A percentile compares a stretch with the other conserved stretches of the same genome.
Conservation (phyloP, 768 basidiomycete species). For the Lyophyllum shimeji region DNA sequence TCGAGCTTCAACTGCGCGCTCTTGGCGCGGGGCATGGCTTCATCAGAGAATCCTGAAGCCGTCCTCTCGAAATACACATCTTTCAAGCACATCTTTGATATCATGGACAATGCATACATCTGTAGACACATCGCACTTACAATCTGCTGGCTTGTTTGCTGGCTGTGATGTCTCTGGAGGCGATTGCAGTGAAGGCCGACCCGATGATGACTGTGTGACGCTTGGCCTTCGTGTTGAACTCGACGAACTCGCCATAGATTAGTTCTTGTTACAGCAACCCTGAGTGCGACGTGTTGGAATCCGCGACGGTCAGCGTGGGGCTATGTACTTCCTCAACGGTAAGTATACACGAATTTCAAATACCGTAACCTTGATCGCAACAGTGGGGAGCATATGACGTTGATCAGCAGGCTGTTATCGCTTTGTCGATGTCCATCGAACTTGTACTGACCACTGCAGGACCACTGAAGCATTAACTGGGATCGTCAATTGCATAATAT, state of each 20-base stretch:
- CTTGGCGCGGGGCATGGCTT: slow-evolving; percentile 81
- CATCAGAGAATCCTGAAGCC: slow-evolving; percentile 73
- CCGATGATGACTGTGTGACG: slow-evolving; percentile 12
- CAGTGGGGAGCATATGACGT: too few relatives aligned
- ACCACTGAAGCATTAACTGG: not conserved
- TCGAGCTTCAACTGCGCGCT: slow-evolving; percentile 94
- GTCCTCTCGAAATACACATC: slow-evolving; percentile 94
- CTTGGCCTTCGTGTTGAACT: slow-evolving; percentile 12
- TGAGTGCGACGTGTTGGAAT: not conserved
- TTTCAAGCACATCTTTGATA: slow-evolving; percentile 25
- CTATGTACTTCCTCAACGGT: too few relatives aligned
- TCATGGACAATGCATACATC: not conserved
- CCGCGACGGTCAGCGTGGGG: too few relatives aligned
- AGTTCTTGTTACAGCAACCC: not conserved
- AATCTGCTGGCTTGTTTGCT: slow-evolving; percentile 30
- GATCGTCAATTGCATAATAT: not conserved
- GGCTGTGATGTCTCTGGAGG: slow-evolving; percentile 12
- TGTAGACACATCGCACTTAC: slow-evolving; percentile 21
- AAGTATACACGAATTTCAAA: not conserved
- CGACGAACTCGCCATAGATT: slow-evolving; percentile 15
- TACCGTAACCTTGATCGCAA: slow-evolving; percentile 2
- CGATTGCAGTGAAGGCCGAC: slow-evolving; percentile 12
- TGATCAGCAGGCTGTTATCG: too few relatives aligned
- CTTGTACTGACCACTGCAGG: too few relatives aligned
- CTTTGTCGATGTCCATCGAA: too few relatives aligned